A percentile compares a stretch with the other conserved stretches of the same genome.
Conservation (phyloP, 768 basidiomycete genomes). For the Exidia glandulosa region DNA sequence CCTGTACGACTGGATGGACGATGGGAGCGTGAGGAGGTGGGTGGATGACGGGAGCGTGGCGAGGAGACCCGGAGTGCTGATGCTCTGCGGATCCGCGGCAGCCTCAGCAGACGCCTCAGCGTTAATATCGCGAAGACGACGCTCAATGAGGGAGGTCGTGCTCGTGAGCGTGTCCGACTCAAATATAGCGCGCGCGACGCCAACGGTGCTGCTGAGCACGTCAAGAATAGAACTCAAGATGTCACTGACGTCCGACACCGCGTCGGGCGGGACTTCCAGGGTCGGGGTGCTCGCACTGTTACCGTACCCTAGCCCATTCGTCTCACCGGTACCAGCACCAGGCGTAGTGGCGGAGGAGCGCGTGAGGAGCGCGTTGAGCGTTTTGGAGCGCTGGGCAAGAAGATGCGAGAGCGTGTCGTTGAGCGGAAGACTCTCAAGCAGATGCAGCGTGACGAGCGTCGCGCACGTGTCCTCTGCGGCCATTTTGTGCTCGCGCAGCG, state of each 20-base stretch:
- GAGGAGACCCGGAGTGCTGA: conserved; percentile 61
- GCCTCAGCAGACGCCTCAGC: conserved; percentile 27
- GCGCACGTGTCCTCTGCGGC: conserved; percentile 64
- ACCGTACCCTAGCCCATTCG: no score
- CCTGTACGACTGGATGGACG: conserved; percentile 61
- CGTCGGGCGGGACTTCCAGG: no score
- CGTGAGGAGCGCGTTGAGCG: conserved; percentile 33
- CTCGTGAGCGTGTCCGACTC: conserved; percentile 13
- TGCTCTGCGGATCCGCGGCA: conserved; percentile 40
- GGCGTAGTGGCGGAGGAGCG: conserved; percentile 8
- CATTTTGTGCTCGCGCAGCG: conserved; percentile 51
- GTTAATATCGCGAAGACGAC: conserved; percentile 53
- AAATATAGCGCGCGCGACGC: conserved; percentile 48
- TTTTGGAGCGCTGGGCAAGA: conserved; percentile 58
- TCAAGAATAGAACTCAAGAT: conserved; percentile 41
- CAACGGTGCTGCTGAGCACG: conserved; percentile 47
- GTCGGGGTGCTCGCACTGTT: no score
- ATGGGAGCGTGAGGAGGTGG: conserved; percentile 68
- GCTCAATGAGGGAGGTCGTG: conserved; percentile 44
- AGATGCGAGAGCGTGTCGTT: conserved; percentile 59
- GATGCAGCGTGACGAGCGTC: conserved; percentile 68
- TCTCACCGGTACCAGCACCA: no score
- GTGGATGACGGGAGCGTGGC: conserved; percentile 69
- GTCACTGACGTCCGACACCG: conserved; percentile 43
- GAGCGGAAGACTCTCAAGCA: conserved; percentile 80